Evolutionary conservation across 306 rosid genomes (phyloP).

Genomic region (Hylodesmum podocarpum): DNA sequence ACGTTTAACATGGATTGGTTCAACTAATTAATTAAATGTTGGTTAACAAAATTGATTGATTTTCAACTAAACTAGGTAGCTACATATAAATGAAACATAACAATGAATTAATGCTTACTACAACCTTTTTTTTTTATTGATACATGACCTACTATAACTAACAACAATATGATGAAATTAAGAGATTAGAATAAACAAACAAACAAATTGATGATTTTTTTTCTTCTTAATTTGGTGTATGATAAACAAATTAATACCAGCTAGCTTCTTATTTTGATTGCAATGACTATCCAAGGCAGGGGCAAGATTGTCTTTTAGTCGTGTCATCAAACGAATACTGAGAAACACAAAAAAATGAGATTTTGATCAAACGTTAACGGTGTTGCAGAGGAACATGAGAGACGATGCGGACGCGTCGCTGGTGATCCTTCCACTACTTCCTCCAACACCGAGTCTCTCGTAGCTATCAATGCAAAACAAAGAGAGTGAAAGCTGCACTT

Average conservation of each 20-base stretch:
- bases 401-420: constrained; percentile 51
- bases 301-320: background rate
- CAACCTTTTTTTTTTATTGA: constrained; percentile 7
- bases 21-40: background rate
- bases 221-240: background rate
- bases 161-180: background rate
- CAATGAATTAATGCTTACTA: background rate
- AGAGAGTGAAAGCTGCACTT: constrained; percentile 84
- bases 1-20: background rate
- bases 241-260: background rate
- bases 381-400: constrained; percentile 60
- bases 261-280: background rate
- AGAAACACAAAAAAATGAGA: background rate
- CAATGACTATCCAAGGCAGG: background rate
- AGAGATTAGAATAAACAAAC: constrained; percentile 16
- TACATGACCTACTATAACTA: background rate
- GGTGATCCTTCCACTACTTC: constrained; percentile 27
- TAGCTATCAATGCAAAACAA: constrained; percentile 68
- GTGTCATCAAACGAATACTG: background rate
- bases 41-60: background rate
- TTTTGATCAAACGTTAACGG: constrained; percentile 53
- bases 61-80: background rate
- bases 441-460: constrained; percentile 42
- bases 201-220: constrained; percentile 4
- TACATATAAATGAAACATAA: background rate